Base-by-base conservation (phyloP, 2,329 filamentous ascomycete species). In the Colletotrichum gigasporum region DNA sequence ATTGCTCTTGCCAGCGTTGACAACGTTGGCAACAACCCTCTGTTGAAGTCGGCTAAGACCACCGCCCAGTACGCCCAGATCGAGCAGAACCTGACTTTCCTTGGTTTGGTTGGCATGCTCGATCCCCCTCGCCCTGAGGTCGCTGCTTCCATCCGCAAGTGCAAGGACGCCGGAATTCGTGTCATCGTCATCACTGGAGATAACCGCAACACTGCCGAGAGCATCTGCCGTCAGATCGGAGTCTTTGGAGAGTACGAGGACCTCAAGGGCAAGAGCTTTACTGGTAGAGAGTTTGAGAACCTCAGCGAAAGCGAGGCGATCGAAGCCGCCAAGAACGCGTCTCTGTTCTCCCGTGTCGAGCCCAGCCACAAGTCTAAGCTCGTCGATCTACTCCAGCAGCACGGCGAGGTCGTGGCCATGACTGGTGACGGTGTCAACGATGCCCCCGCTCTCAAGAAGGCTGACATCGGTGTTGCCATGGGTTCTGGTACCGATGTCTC, bases 341-440 rank as follows among this genome's bases (percentile, higher is more conserved):
- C 91, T 50, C 85, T 99, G 30, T 99, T 99, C 83, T 99, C 96
- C 34, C 92, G 96, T 68, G 96, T 97, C 22, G 96, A 99, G 78
- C 96, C 96, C 53, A 89, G 86, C 51, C 96, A 99, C 86, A 99
- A 99, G 86, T 96, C 92, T n/a, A 96, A 93, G 80, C 88, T 99
- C 45, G 95, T 99, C 48, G 96, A 99, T 76, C 90, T 99, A 44
- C 91, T 99, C 45, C 96, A 99, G 78, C 93, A 92, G 63, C 85
- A 92, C 52, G 93, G 93, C 66, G 93, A 99, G 76, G 96, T 99
- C 42, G 96, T 99, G 68, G 96, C 96, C 70, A 99, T 99, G 96
- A 99, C 96, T 70, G 96, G 96, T 73, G 96, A 99, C 74, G 96
- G 96, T 79, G 96, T 99, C 78, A 99, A 99, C 74, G 96, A 99